Percentiles rank a stretch among this genome's conserved stretches.
Conservation (phyloP, 805 yeast species). For the Starmerella riodocensis region DNA sequence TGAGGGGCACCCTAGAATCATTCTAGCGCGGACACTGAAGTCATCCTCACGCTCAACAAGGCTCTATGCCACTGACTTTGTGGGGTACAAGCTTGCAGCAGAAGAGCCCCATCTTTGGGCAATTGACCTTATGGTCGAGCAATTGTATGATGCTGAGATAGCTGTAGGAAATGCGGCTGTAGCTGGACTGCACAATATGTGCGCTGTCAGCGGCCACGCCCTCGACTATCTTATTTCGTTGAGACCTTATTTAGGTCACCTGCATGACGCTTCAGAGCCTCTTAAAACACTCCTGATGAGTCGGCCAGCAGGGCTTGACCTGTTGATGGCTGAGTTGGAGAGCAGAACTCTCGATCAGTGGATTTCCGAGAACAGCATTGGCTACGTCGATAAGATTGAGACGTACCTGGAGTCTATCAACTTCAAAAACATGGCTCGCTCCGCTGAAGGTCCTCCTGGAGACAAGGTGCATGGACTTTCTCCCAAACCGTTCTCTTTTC, state of each 20-base stretch:
- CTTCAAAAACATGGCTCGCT: background rate
- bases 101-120: conserved; percentile 31
- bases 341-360: conserved; percentile 55
- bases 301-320: conserved; percentile 55
- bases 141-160: conserved; percentile 52
- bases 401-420: conserved; percentile 22
- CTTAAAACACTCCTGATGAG: conserved; percentile 52
- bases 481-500: conserved; percentile 11
- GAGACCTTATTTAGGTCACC: conserved; percentile 44
- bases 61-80: conserved; percentile 40
- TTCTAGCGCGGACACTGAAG: conserved; percentile 52
- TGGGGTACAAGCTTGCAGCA: conserved; percentile 23
- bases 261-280: conserved; percentile 41
- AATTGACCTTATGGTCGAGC: conserved; percentile 44
- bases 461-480: background rate
- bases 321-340: conserved; percentile 39
- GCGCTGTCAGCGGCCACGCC: conserved; percentile 34
- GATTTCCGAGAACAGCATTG: conserved; percentile 34
- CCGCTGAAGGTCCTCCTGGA: background rate
- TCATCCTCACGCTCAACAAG: conserved; percentile 42
- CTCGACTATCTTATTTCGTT: conserved; percentile 39
- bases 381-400: conserved; percentile 26
- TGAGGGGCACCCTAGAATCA: conserved; percentile 53
- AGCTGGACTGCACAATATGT: conserved; percentile 40
- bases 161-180: conserved; percentile 46